phyloP scores from a whole-genome alignment of 192 early-diverging fungal species.

The Pilobolus umbonatus region DNA sequence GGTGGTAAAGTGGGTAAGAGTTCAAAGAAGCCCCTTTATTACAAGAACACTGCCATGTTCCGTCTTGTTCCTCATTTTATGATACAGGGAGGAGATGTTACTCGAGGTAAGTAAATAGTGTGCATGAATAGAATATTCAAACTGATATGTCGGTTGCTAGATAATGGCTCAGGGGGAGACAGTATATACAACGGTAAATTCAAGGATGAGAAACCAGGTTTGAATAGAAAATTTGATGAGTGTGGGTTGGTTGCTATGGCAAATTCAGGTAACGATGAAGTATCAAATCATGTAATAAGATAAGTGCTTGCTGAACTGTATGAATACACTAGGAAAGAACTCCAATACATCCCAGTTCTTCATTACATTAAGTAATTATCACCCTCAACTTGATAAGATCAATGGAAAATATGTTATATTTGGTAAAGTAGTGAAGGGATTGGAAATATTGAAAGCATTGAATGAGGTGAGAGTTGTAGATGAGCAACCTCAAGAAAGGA shows the following conservation, averaged over 20 bases:
- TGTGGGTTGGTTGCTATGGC: conserved; percentile 47
- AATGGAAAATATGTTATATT: conserved; percentile 66
- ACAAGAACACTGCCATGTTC: conserved; percentile 26
- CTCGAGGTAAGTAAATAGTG: conserved; percentile 20
- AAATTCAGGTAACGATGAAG: conserved; percentile 43
- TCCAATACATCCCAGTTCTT: conserved; percentile 64
- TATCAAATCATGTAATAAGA: too few relatives aligned
- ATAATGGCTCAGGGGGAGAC: conserved; percentile 47
- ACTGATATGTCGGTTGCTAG: not conserved
- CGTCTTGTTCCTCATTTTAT: conserved; percentile 34
- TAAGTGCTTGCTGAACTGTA: not conserved
- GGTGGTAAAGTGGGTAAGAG: conserved; percentile 33
- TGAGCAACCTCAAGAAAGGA: conserved; percentile 19
- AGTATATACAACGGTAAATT: conserved; percentile 59
- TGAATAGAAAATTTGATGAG: conserved; percentile 18
- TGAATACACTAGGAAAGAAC: conserved; percentile 30
- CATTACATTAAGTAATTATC: conserved; percentile 33
- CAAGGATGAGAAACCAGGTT: conserved; percentile 48
- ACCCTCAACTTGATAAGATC: conserved; percentile 33
- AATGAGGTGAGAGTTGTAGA: conserved; percentile 21
- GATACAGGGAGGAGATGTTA: conserved; percentile 42
- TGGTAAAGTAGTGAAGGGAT: conserved; percentile 54
- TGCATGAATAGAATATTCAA: not conserved
- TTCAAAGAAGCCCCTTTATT: conserved; percentile 33
- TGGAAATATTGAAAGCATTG: conserved; percentile 47